Evolutionary conservation across 2,329 filamentous ascomycete species (phyloP).

Genomic region (Fusarium subtropicale): DNA sequence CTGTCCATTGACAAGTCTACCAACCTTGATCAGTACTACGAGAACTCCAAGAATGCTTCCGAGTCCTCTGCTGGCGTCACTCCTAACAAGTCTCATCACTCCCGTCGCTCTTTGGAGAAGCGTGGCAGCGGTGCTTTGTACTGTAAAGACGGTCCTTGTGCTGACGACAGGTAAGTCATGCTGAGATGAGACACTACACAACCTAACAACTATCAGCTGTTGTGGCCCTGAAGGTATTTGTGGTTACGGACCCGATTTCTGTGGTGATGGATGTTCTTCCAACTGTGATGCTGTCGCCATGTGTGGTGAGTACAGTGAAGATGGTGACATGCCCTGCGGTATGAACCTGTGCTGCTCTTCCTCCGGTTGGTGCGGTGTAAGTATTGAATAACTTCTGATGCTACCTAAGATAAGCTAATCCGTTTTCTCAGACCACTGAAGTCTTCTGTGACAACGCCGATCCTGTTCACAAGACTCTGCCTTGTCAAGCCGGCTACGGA

Average conservation of each 20-base stretch:
- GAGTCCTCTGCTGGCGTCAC: not conserved
- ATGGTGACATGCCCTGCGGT: constrained; percentile 12
- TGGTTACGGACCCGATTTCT: constrained; percentile 10
- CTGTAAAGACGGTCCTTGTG: constrained; percentile 2
- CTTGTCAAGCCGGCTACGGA: constrained; percentile 17
- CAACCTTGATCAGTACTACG: constrained; percentile 5
- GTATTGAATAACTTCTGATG: no score
- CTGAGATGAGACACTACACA: fast-evolving
- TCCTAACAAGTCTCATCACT: not conserved
- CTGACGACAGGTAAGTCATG: not conserved
- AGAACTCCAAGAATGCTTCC: constrained; percentile 9
- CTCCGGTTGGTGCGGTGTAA: constrained; percentile 7
- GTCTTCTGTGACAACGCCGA: constrained; percentile 12
- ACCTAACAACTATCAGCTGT: not conserved
- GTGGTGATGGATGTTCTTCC: constrained; percentile 29
- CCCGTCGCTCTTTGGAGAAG: constrained; percentile 8
- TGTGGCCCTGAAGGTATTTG: constrained; percentile 4
- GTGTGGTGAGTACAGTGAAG: constrained; percentile 22
- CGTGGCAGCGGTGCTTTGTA: constrained; percentile 11
- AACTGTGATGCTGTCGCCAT: constrained; percentile 11
- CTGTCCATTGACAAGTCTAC: not conserved
- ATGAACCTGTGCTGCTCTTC: constrained; percentile 23
- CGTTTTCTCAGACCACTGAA: not conserved
- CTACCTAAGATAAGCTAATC: no score
- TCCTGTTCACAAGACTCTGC: not conserved